Conservation (phyloP, 2,329 filamentous ascomycete species). For the Phaeoacremonium minimum region DNA sequence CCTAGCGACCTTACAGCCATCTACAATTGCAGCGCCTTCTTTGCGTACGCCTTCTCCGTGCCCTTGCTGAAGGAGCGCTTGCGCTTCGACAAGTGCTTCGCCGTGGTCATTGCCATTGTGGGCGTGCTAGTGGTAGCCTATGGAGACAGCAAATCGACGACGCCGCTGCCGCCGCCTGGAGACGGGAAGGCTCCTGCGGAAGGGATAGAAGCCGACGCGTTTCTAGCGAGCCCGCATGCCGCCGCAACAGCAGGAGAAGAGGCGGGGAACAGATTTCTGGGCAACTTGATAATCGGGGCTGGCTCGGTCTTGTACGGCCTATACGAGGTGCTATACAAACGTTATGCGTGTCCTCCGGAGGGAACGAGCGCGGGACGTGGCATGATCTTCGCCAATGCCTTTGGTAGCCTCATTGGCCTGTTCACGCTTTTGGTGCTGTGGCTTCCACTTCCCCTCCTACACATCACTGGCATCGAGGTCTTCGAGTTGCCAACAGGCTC, state of each 20-base stretch:
- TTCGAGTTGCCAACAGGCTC: slow-evolving; percentile 79
- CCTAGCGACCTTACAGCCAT: slow-evolving; percentile 94
- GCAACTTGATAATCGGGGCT: slow-evolving; percentile 87
- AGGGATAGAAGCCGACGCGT: neutral
- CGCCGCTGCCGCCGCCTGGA: slow-evolving; percentile 34
- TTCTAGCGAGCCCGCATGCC: slow-evolving; percentile 7
- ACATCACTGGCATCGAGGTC: slow-evolving; percentile 70
- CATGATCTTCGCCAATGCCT: slow-evolving; percentile 92
- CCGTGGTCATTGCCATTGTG: slow-evolving; percentile 79
- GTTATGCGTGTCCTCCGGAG: slow-evolving; percentile 86
- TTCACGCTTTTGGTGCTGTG: slow-evolving; percentile 88
- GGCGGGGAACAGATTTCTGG: slow-evolving; percentile 66
- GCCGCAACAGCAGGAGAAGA: slow-evolving; percentile 14
- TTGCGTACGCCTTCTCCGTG: slow-evolving; percentile 95
- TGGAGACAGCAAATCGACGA: slow-evolving; percentile 63
- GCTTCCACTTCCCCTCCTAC: slow-evolving; percentile 84
- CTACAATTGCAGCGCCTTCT: slow-evolving; percentile 99
- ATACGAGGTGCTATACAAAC: slow-evolving; percentile 97
- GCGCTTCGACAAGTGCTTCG: slow-evolving; percentile 77
- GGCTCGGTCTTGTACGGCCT: slow-evolving; percentile 92
- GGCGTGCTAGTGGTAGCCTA: slow-evolving; percentile 96
- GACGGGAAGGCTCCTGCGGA: slow-evolving; percentile 11
- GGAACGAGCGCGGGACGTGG: slow-evolving; percentile 80
- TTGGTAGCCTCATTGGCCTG: slow-evolving; percentile 78
- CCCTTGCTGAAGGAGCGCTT: slow-evolving; percentile 83